Evolutionary conservation across 139 green algal species (phyloP), one percentile per base, ranked within the genome.

Genomic region (Chlorella sp.): DNA sequence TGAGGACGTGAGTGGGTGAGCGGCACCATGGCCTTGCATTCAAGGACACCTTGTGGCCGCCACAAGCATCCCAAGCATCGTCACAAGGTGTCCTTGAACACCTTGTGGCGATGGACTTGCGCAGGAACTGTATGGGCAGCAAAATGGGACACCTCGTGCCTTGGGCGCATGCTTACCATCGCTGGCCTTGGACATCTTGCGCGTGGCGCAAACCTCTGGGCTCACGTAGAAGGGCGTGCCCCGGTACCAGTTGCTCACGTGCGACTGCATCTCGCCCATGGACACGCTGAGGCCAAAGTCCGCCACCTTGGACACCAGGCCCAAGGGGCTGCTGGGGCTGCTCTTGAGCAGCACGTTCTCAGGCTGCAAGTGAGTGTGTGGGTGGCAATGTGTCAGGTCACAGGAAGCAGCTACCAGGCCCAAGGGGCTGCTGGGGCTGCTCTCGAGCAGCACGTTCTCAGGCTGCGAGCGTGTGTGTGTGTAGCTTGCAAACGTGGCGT

Each of bases 261-360:
- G 74, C 34, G 67, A 66, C 20, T 33, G 55, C 29, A 70, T 63
- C 50, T 74, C 1, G 30, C 36, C 35, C 30, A 78, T 64, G 49
- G 51, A 59, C 0, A 78, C 67, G 33, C 67, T 76, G 29, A 78
- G 73, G 6, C 73, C 73, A 36, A 78, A 78, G 66, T 78, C 73
- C 0, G 65, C 65, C 0, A 78, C 49, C 6, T 78, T 78, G 50
- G 71, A 29, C 34, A 35, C 30, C 5, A 49, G 64, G 0, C 73
- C 73, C 6, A 62, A 60, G 1, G 63, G 51, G n/a, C 62, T 42
- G 29, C 3, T 26, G 0, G 17, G 1, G 20, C 76, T 50, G 31
- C 34, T 49, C 74, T 80, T 80, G n/a, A 80, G 70, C 66, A 80
- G 70, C 24, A 80, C 78, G 55, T 80, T 84, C 65, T 74, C 73